These are phyloP conservation scores for Straminergon stramineum DNA, from an alignment of 225 moss, liverwort and hornwort genomes.

Conservation along the genomic window DNA sequence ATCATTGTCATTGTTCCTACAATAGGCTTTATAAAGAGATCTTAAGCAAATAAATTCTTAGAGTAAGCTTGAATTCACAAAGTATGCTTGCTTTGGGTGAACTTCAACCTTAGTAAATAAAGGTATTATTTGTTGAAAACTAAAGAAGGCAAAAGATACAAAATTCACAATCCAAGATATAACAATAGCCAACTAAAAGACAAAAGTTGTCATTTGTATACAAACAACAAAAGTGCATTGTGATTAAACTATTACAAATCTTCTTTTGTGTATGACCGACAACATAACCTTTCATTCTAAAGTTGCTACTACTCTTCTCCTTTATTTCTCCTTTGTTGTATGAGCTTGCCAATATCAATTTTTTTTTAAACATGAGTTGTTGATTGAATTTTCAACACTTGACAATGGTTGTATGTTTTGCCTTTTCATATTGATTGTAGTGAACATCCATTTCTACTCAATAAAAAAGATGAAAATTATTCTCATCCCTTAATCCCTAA, in stretches of 20 bases:
- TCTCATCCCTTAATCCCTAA: too few species aligned
- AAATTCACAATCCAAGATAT: background rate
- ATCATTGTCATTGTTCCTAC: background rate
- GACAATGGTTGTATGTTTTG: fast-evolving
- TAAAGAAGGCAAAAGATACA: background rate
- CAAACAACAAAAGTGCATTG: background rate
- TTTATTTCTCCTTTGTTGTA: background rate
- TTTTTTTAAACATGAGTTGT: background rate
- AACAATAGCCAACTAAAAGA: background rate
- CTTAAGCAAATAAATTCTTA: background rate
- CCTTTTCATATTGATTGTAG: background rate
- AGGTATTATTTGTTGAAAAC: background rate
- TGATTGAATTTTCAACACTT: background rate
- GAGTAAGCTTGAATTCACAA: background rate
- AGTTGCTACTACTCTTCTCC: background rate
- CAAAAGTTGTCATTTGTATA: background rate
- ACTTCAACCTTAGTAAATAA: background rate
- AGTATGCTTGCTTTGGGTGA: background rate
- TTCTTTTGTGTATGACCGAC: background rate
- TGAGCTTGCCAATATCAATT: too few species aligned
- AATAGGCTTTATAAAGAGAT: too few species aligned
- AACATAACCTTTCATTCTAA: background rate
- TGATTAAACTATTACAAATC: background rate
- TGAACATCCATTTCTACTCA: too few species aligned
- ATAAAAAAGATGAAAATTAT: background rate